Evolutionary conservation across 2,329 filamentous ascomycete genomes (phyloP), one percentile per base, ranked within the genome.

Genomic region (Didymella exigua): DNA sequence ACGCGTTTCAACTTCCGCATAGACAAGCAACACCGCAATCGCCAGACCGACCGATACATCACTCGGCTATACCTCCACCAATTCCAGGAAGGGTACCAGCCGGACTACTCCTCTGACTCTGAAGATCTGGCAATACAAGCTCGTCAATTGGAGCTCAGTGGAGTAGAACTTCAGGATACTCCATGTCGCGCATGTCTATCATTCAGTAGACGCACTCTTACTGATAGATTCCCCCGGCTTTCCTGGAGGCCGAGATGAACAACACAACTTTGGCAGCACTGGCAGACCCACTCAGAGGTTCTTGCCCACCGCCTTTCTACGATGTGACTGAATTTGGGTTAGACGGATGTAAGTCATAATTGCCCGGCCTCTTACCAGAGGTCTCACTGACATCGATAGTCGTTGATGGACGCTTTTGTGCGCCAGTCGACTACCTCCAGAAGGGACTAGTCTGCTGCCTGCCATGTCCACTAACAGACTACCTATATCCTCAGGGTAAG

Each of bases 381-480:
- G 23, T 26, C 16, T 58, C 11, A 54, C 78, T 78, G 60, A 80
- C 62, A 30, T 55, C 18, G 26, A 27, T 56, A 86, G 84, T 80
- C 64, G 67, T 81, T 30, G 69, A 71, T 37, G 84, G 83, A 53
- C 82, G 88, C 55, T 81, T 87, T 61, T 90, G 83, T 73, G 77
- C 84, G 40, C 63, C 72, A 0, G 63, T 83, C 9, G 60, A 74
- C 8, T 51, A 67, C 4, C 62, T 83, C 21, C 70, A 78, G 5
- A 74, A 77, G 10, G 79, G 80, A 30, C 65, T 86, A 4, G 80
- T 79, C 30, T 99, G 95, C 75, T 99, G 95, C 74, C 76, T 99
- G 53, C 95, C 95, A 58, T 99, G 95, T 74, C 95, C 95, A 27
- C 82, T 90, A 68, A 89, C 89, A 10, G 85, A 93, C 53, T 98